Base-by-base conservation (phyloP, 352 stramenopile species). In the Globisporangium paroecandrum region DNA sequence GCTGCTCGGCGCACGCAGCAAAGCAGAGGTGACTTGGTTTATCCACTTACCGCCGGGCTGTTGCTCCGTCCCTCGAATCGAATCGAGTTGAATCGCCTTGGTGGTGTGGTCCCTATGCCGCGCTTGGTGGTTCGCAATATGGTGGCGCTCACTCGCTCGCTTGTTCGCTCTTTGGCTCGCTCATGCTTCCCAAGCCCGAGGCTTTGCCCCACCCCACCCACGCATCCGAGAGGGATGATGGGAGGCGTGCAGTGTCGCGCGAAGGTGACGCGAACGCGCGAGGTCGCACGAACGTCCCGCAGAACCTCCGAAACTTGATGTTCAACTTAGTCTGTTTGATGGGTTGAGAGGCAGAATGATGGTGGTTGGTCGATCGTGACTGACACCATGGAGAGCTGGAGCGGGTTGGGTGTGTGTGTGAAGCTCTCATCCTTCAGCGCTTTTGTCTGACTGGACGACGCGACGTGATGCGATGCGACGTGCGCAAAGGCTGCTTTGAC, bases 261-360 rank as follows among this genome's bases (percentile, higher is more conserved):
- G 65, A 66, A 66, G 46, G 65, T 70, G n/a, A 15, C 65, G 43
- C 49, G 47, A 70, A 62, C 8, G 34, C 9, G 24, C 0, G n/a
- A 53, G 18, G 47, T 61, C 13, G 49, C 29, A 1, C 38, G 38
- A 64, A 64, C 22, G 38, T 15, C 58, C 18, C 58, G 24, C 58
- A 5, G 5, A 61, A 66, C 62, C 62, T 66, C 3, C 9, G 29
- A 66, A 51, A 66, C 1, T 53, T 66, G 4, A 66, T 66, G 53
- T 24, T 18, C 29, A 54, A 27, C 15, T 3, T 24, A 64, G 38
- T 38, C 58, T 55, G 24, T 55, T 64, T 36, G 58, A 55, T 27
- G 53, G 58, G 58, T 64, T 64, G 13, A 10, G 1, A 9, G 18
- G 3, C 27, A 32, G 57, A 62, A 32, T 62, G 57, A 62, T 62